Base-by-base conservation (phyloP, 257 asterid genomes). In the Vinca minor region DNA sequence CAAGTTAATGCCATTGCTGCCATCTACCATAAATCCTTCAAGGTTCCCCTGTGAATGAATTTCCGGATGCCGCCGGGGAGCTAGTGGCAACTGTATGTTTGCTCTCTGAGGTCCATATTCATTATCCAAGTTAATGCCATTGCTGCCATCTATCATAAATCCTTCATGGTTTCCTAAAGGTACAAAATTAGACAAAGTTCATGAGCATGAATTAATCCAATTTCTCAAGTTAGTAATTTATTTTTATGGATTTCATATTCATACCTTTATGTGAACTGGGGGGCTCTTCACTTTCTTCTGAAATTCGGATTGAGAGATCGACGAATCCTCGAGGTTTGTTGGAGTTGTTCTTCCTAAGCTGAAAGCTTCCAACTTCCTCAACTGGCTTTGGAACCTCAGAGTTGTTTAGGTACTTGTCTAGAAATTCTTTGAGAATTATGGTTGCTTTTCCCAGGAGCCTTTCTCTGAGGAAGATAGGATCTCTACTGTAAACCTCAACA, bases 341-440 rank as follows among this genome's bases (percentile, higher is more conserved):
- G 4, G 95, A 84, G 60, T 79, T 83, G 69, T 61, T 83, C 63
- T 76, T 84, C 59, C 96, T 67, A 44, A 91, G 76, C 75, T 91
- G 98, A 74, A 88, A 88, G 79, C 98, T 88, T 31, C 98, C 96
- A 1, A 82, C 79, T 74, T 87, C 96, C 62, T 87, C 91, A 69
- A 84, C 84, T 42, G 88, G 81, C 77, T 72, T 77, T 1, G 83
- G 46, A 35, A 68, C 70, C 63, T 77, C 85, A 21, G 82, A 65
- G 38, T 70, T 68, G 21, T 75, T 76, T 39, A 50, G 70, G 46
- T 75, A 83, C 80, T 85, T 91, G 44, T 84, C 88, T 50, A 86
- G 41, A 76, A 88, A 91, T 65, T 91, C 98, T 59, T 84, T 88
- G 78, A 91, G 70, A 62, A 63, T 63, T 63, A 84, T 74, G 50